Conservation (phyloP, 208 protist species). For the Crithidia brevicula region DNA sequence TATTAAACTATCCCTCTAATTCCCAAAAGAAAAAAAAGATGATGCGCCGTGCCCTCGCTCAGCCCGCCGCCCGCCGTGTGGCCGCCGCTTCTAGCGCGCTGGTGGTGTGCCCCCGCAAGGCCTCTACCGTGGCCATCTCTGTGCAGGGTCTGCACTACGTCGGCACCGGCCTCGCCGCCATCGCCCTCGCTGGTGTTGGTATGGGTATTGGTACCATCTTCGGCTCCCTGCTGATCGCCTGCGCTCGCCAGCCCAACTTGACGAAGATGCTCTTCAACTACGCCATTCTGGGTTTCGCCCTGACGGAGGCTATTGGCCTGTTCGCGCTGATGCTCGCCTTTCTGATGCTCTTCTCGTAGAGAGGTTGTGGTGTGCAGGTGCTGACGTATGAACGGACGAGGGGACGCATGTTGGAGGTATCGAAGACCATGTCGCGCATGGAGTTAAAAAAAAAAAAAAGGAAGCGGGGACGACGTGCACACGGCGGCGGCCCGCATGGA, state of each 20-base stretch:
- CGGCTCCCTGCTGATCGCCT: constrained; percentile 82
- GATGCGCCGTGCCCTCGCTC: constrained; percentile 73
- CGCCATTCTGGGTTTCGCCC: constrained; percentile 92
- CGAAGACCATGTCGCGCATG: no score
- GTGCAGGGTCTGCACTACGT: constrained; percentile 93
- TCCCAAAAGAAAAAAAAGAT: no score
- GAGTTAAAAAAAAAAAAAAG: neutral
- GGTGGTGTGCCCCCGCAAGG: constrained; percentile 58
- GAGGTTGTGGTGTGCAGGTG: neutral
- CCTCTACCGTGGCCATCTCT: constrained; percentile 89
- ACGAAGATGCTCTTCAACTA: constrained; percentile 94
- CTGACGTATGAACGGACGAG: neutral
- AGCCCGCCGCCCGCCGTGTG: constrained; percentile 53
- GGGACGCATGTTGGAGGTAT: neutral
- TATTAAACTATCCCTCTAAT: no score
- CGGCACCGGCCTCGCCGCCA: constrained; percentile 90
- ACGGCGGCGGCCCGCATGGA: no score
- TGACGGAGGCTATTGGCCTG: constrained; percentile 93
- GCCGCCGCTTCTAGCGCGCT: constrained; percentile 45
- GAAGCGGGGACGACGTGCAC: no score
- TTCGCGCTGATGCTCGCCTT: constrained; percentile 93
- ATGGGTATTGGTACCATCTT: constrained; percentile 93
- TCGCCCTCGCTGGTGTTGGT: constrained; percentile 89
- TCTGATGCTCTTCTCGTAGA: constrained; percentile 95
- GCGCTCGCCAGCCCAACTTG: constrained; percentile 90